These are phyloP conservation scores for Cochlearia excelsa DNA, from an alignment of 345 rosid species.

Conservation along the genomic window DNA sequence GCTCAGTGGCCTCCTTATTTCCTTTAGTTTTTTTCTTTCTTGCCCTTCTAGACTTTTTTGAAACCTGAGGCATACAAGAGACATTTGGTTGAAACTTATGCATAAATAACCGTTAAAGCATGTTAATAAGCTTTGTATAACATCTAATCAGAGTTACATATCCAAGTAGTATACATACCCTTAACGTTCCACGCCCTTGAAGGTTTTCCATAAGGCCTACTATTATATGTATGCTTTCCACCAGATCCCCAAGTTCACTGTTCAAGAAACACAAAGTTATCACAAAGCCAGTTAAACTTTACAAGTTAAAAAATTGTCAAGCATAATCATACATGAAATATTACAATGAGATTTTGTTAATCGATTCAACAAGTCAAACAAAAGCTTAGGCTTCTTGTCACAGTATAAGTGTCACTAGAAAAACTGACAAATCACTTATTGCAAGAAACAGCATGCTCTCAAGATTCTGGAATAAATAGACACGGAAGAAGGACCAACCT, in stretches of 20 bases:
- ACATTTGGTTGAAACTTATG: slow-evolving; percentile 13
- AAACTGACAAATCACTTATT: slow-evolving; percentile 10
- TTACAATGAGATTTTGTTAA: background rate
- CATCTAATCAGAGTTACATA: slow-evolving; percentile 14
- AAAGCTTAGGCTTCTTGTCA: slow-evolving; percentile 2
- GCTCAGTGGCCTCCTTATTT: slow-evolving; percentile 42
- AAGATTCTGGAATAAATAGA: slow-evolving; percentile 17
- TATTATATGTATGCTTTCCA: slow-evolving; percentile 65
- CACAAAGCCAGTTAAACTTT: background rate
- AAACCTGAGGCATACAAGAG: slow-evolving; percentile 55
- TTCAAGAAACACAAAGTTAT: slow-evolving; percentile 21
- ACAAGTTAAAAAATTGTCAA: background rate
- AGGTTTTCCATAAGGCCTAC: slow-evolving; percentile 81
- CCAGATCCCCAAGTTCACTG: slow-evolving; percentile 95
- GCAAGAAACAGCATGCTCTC: slow-evolving; percentile 13
- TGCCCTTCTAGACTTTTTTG: slow-evolving; percentile 67
- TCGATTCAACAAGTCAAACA: slow-evolving; percentile 17
- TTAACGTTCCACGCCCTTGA: slow-evolving; percentile 83
- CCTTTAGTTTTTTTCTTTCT: slow-evolving; percentile 46
- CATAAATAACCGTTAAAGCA: background rate
- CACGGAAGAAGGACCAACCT: slow-evolving; percentile 47
- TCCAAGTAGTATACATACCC: slow-evolving; percentile 54
- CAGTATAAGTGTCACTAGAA: slow-evolving; percentile 1
- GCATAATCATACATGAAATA: slow-evolving; percentile 12
- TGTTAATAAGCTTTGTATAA: background rate